A percentile compares a stretch with the other conserved stretches of the same genome.
Conservation (phyloP, 106 monocot genomes). For the Apostasia ramifera region DNA sequence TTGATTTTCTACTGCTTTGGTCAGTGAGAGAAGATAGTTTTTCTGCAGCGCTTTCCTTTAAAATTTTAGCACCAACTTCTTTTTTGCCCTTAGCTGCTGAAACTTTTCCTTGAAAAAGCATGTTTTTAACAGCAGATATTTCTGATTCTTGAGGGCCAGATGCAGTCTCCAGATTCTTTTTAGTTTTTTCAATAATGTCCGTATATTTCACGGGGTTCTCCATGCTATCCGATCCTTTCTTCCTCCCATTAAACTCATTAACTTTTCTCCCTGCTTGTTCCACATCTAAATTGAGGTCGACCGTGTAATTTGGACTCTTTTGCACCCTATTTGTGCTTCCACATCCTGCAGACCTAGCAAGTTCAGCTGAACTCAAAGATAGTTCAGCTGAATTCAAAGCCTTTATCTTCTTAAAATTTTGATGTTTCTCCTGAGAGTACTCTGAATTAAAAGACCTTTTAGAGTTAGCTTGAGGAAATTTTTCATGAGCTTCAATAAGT, state of each 20-base stretch:
- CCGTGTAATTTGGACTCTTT: constrained; percentile 24
- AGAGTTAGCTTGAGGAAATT: constrained; percentile 20
- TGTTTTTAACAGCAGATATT: constrained; percentile 13
- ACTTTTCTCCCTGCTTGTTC: constrained; percentile 19
- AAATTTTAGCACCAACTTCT: constrained; percentile 26
- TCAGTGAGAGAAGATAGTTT: constrained; percentile 22
- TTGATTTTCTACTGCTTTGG: constrained; percentile 21
- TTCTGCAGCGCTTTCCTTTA: constrained; percentile 15
- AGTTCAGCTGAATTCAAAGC: constrained; percentile 20
- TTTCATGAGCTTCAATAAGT: constrained; percentile 15
- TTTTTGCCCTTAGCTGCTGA: constrained; percentile 25
- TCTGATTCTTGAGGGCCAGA: constrained; percentile 26
- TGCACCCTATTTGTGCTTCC: constrained; percentile 16
- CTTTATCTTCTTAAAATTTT: constrained; percentile 38
- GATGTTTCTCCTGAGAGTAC: constrained; percentile 23
- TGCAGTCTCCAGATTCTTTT: constrained; percentile 23
- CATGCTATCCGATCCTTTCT: constrained; percentile 12
- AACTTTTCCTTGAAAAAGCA: constrained; percentile 7
- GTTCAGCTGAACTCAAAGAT: constrained; percentile 17
- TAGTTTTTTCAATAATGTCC: constrained; percentile 19
- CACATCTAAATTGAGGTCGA: constrained; percentile 15
- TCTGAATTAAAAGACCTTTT: constrained; percentile 29
- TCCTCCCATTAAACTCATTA: constrained; percentile 19
- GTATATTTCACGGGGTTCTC: constrained; percentile 26
- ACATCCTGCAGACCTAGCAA: constrained; percentile 14